Evolutionary conservation across 129 eudicot species (phyloP).

Genomic region (Deinandra increscens): DNA sequence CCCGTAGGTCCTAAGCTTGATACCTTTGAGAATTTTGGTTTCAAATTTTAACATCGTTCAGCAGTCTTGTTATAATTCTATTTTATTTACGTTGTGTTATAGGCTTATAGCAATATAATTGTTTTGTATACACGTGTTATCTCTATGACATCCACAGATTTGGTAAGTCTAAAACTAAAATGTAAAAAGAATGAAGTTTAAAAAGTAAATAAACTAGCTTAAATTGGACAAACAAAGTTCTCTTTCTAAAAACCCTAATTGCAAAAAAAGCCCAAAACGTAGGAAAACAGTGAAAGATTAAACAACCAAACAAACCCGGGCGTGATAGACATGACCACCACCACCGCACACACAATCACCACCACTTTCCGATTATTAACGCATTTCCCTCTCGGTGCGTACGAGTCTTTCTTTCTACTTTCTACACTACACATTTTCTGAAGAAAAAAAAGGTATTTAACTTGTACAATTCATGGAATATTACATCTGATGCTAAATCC

Average conservation of each 20-base stretch:
- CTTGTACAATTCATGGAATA: constrained; percentile 33
- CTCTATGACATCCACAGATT: no score
- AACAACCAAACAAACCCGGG: constrained; percentile 4
- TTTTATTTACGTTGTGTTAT: no score
- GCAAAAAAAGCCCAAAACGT: not conserved
- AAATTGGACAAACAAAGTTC: not conserved
- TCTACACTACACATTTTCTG: not conserved
- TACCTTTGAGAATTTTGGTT: no score
- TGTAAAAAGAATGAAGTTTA: no score
- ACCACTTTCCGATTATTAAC: constrained; percentile 26
- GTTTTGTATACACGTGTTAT: no score
- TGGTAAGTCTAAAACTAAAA: no score
- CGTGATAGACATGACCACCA: constrained; percentile 37
- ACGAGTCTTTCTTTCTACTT: not conserved
- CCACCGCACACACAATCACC: constrained; percentile 27
- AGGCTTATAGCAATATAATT: no score
- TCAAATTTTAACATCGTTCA: no score
- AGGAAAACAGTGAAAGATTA: not conserved
- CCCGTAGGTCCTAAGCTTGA: no score
- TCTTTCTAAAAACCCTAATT: not conserved
- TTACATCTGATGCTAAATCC: constrained; percentile 47
- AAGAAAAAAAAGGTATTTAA: constrained; percentile 21
- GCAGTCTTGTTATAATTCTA: no score
- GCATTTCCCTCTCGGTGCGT: constrained; percentile 22
- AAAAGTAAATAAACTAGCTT: no score